Conservation (phyloP, 805 yeast genomes). For the Cyberlindnera saturnus region DNA sequence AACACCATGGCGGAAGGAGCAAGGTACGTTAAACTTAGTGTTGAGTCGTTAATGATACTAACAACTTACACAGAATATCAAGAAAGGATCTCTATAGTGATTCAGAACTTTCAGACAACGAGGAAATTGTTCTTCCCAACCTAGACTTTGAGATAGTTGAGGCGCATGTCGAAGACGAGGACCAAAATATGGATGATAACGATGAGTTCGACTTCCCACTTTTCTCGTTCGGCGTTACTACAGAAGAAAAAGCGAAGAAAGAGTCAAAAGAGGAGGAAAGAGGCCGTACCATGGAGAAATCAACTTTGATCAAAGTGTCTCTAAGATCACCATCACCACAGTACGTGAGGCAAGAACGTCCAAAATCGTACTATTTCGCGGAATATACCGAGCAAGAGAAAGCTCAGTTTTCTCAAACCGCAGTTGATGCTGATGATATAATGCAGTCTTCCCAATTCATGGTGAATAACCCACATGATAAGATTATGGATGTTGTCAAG, state of each 20-base stretch:
- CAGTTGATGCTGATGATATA: constrained; percentile 17
- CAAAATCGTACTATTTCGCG: constrained; percentile 17
- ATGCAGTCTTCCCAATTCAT: not conserved
- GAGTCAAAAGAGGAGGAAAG: constrained; percentile 9
- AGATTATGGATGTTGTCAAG: constrained; percentile 11
- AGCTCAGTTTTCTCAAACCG: constrained; percentile 7
- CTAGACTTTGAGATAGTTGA: constrained; percentile 24
- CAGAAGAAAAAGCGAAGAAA: not conserved
- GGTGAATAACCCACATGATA: constrained; percentile 6
- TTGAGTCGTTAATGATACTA: not conserved
- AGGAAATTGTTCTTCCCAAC: constrained; percentile 17
- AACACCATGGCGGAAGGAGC: no score
- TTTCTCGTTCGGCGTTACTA: constrained; percentile 20
- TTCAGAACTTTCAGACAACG: constrained; percentile 11
- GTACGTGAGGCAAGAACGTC: constrained; percentile 17
- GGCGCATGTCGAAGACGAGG: constrained; percentile 1
- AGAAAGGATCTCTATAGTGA: constrained; percentile 18
- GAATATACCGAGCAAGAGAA: constrained; percentile 6
- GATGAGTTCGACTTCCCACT: constrained; percentile 23
- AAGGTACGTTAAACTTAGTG: no score
- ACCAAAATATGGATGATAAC: constrained; percentile 1
- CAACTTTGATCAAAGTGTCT: constrained; percentile 12
- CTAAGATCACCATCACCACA: constrained; percentile 23
- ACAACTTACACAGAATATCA: constrained; percentile 12
- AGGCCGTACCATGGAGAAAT: constrained; percentile 7